Evolutionary conservation across 1,139 yeast species (phyloP).

Genomic region (Taiozyma sp.): DNA sequence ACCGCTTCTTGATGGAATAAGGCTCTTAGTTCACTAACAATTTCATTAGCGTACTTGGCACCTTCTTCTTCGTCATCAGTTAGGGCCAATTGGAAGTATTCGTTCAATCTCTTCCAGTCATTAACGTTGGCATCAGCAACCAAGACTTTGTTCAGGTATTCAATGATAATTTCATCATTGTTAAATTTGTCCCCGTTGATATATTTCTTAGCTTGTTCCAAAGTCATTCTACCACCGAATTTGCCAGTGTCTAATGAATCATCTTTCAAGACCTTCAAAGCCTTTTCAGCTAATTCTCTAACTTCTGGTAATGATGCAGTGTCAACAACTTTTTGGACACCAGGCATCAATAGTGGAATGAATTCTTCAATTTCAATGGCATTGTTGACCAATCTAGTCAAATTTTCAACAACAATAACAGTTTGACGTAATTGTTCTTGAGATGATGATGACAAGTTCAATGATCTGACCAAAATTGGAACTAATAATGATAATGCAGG

Average conservation of each 20-base stretch:
- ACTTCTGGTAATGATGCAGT: constrained; percentile 97
- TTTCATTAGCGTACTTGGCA: constrained; percentile 35
- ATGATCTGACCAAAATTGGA: constrained; percentile 87
- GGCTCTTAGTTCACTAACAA: constrained; percentile 52
- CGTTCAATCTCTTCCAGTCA: constrained; percentile 76
- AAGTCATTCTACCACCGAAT: constrained; percentile 68
- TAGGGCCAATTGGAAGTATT: constrained; percentile 46
- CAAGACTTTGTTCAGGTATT: constrained; percentile 52
- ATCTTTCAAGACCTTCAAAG: constrained; percentile 71
- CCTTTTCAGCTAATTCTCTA: constrained; percentile 87
- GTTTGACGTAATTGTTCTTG: constrained; percentile 97
- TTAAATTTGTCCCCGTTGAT: constrained; percentile 33
- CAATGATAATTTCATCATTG: constrained; percentile 25
- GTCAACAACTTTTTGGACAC: constrained; percentile 79
- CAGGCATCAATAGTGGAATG: constrained; percentile 84
- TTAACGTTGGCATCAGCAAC: constrained; percentile 79
- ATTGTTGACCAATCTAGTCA: constrained; percentile 92
- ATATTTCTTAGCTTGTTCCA: constrained; percentile 47
- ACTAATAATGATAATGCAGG: constrained; percentile 87
- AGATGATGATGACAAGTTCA: constrained; percentile 82
- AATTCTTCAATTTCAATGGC: constrained; percentile 85
- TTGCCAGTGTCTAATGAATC: constrained; percentile 60
- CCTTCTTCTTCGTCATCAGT: constrained; percentile 26
- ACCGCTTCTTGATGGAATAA: constrained; percentile 63
- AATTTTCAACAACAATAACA: constrained; percentile 91